A percentile compares a stretch with the other conserved stretches of the same genome.
phyloP scores from a whole-genome alignment of 2,329 filamentous ascomycete genomes.

The Xylariaceae sp. region DNA sequence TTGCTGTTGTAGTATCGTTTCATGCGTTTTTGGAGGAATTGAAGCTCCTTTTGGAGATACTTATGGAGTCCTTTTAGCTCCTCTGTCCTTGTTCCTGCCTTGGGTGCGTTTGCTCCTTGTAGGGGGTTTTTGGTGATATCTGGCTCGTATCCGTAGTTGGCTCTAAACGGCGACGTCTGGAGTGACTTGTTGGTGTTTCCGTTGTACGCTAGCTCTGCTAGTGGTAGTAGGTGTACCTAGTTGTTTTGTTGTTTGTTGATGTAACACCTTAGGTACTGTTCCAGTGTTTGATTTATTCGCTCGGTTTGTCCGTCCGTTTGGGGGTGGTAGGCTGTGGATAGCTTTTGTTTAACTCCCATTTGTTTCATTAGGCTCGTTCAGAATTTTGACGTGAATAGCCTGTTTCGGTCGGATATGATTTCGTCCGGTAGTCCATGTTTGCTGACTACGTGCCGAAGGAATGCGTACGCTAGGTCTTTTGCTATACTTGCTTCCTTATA shows the following conservation, averaged over 20 bases:
- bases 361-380: not conserved
- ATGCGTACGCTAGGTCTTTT: too few species aligned
- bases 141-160: not conserved
- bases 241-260: too few species aligned
- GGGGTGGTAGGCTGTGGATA: constrained; percentile 1
- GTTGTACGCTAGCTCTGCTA: too few species aligned
- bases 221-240: too few species aligned
- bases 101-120: not conserved
- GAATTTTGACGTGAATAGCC: not conserved
- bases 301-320: constrained; percentile 7
- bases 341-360: not conserved
- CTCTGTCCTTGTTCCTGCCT: too few species aligned
- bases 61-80: too few species aligned
- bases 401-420: not conserved
- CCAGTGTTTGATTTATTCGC: constrained; percentile 3
- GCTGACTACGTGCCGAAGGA: too few species aligned
- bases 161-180: not conserved
- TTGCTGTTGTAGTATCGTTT: too few species aligned
- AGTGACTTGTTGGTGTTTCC: not conserved
- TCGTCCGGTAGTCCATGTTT: not conserved
- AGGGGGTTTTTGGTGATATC: not conserved
- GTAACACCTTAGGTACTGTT: constrained; percentile 7
- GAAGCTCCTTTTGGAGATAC: not conserved
- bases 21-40: too few species aligned
- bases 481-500: too few species aligned